These are phyloP conservation scores for Penicillium cataractarum DNA, from an alignment of 495 filamentous ascomycete species.

Conservation along the genomic window DNA sequence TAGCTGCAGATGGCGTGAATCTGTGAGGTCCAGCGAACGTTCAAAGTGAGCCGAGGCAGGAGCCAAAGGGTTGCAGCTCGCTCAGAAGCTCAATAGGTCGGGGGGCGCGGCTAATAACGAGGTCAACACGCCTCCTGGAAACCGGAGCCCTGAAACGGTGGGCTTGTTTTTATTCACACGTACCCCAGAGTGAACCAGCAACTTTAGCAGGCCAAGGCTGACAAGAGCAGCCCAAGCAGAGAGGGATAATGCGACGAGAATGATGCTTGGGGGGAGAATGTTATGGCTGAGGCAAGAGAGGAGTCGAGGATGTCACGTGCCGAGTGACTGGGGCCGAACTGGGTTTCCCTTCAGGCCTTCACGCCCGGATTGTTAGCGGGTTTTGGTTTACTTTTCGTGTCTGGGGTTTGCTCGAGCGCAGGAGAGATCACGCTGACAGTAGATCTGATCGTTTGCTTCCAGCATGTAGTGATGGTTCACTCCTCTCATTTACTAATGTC, in stretches of 20 bases:
- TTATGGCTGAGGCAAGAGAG: constrained; percentile 26
- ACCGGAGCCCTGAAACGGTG: constrained; percentile 27
- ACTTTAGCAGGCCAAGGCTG: constrained; percentile 21
- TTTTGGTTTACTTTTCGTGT: neutral
- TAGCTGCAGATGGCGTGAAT: constrained; percentile 17
- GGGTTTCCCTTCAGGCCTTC: constrained; percentile 2
- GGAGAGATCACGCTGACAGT: neutral
- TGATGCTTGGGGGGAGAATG: constrained; percentile 16
- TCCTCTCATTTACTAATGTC: too few relatives aligned
- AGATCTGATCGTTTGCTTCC: neutral
- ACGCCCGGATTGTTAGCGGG: neutral
- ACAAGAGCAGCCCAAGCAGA: constrained; percentile 18
- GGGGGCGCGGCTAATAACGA: constrained; percentile 29
- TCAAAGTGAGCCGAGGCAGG: constrained; percentile 13
- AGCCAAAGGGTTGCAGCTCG: constrained; percentile 1
- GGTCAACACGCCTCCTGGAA: constrained; percentile 46
- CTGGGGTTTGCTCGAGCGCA: neutral
- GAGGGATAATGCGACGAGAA: constrained; percentile 15
- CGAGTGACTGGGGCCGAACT: constrained; percentile 16
- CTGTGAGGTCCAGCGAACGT: neutral
- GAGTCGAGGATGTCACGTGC: constrained; percentile 36
- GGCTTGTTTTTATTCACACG: constrained; percentile 14
- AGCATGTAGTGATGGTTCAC: too few relatives aligned
- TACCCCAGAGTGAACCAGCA: constrained; percentile 28
- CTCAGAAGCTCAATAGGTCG: constrained; percentile 15